Conservation (phyloP, 108 stramenopile species). For the Nitzschia palea region DNA sequence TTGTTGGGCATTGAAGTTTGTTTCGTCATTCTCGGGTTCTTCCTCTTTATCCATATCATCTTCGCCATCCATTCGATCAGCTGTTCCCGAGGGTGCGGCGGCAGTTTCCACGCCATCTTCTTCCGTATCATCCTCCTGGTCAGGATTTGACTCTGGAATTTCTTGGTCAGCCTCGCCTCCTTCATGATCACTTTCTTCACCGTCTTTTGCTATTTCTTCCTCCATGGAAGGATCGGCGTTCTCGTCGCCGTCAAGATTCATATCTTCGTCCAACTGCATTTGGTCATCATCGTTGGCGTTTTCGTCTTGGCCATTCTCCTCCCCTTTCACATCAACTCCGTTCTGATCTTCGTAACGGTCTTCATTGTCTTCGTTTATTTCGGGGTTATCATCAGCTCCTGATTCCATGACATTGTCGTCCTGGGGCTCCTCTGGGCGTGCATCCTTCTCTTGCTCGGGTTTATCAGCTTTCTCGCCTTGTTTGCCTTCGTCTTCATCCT, state of each 20-base stretch:
- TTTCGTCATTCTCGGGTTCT: constrained; percentile 20
- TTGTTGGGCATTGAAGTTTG: not conserved
- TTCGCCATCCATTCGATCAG: constrained; percentile 28
- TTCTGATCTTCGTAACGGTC: constrained; percentile 83
- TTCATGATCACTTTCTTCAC: constrained; percentile 16
- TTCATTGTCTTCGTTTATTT: constrained; percentile 69
- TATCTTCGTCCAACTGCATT: constrained; percentile 37
- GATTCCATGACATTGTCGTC: constrained; percentile 89
- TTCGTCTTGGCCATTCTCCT: constrained; percentile 47
- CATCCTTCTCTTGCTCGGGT: constrained; percentile 41
- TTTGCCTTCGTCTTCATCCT: constrained; percentile 76
- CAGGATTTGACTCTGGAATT: not conserved
- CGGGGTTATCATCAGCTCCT: constrained; percentile 44
- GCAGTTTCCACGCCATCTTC: constrained; percentile 14
- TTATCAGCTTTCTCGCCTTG: constrained; percentile 38
- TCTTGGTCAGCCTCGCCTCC: constrained; percentile 19
- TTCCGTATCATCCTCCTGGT: constrained; percentile 13
- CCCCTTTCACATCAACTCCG: constrained; percentile 56
- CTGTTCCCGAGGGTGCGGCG: not conserved
- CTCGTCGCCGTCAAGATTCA: constrained; percentile 14
- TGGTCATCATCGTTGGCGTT: constrained; percentile 42
- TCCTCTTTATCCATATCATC: constrained; percentile 23
- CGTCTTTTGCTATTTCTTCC: constrained; percentile 4
- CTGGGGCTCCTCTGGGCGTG: constrained; percentile 65
- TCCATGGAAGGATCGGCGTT: constrained; percentile 26